Evolutionary conservation across 2,329 filamentous ascomycete species (phyloP).

Genomic region (Zopfia rhizophila): DNA sequence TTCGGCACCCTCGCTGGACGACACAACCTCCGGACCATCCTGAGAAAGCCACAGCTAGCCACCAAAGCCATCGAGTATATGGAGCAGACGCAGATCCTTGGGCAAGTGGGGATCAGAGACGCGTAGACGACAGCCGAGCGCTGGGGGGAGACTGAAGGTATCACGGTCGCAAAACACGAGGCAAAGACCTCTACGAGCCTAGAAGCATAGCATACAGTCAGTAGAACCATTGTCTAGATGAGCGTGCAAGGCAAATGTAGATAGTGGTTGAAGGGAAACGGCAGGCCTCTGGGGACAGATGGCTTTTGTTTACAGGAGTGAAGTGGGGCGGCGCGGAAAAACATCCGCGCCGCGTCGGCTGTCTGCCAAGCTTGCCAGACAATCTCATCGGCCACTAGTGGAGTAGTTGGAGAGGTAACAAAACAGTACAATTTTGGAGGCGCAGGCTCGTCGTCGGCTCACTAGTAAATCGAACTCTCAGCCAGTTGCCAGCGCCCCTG

Average conservation of each 20-base stretch:
- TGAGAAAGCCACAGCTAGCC: conserved; percentile 25
- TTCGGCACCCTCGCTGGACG: conserved; percentile 25
- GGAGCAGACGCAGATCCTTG: conserved; percentile 32
- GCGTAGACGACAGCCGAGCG: conserved; percentile 19
- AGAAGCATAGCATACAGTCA: conserved; percentile 19
- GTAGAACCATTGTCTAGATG: conserved; percentile 21
- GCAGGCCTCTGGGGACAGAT: conserved; percentile 11
- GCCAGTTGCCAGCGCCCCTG: too few species aligned
- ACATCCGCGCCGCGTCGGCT: too few species aligned
- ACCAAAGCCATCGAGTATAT: conserved; percentile 18
- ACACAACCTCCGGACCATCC: conserved; percentile 24
- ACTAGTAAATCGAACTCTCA: too few species aligned
- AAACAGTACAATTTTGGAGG: too few species aligned
- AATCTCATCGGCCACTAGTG: too few species aligned
- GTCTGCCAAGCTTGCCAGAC: too few species aligned
- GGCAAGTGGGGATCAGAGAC: conserved; percentile 26
- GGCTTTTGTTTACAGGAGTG: conserved; percentile 9
- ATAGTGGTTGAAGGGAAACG: conserved; percentile 18
- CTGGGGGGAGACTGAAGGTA: conserved; percentile 28
- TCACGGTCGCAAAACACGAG: conserved; percentile 20
- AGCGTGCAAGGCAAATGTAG: conserved; percentile 7
- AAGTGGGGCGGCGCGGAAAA: conserved; percentile 9
- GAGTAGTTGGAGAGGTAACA: too few species aligned
- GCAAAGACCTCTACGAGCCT: conserved; percentile 28
- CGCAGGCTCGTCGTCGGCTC: too few species aligned